Evolutionary conservation across 805 yeast genomes (phyloP).

Genomic region (Candida coquimbonensis): DNA sequence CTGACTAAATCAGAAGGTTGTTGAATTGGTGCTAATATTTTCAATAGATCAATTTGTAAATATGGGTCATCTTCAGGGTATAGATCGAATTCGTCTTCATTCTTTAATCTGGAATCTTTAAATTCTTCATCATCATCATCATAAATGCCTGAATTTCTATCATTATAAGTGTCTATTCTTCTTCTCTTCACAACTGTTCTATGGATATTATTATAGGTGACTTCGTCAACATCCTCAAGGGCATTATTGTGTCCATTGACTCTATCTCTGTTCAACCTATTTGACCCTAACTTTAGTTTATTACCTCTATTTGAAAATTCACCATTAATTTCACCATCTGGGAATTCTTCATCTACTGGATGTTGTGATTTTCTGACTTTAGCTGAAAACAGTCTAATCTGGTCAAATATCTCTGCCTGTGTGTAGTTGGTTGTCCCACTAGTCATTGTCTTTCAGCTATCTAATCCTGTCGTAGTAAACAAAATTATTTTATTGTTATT

Average conservation of each 20-base stretch:
- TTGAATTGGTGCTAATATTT: slow-evolving; percentile 67
- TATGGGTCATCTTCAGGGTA: slow-evolving; percentile 37
- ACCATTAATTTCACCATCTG: slow-evolving; percentile 21
- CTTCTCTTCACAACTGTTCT: slow-evolving; percentile 26
- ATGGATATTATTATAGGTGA: slow-evolving; percentile 26
- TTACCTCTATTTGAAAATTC: slow-evolving; percentile 48
- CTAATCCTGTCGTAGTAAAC: neutral
- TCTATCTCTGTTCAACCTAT: slow-evolving; percentile 37
- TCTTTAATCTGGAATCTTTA: slow-evolving; percentile 23
- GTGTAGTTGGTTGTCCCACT: neutral
- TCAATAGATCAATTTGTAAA: slow-evolving; percentile 42
- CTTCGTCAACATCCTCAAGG: slow-evolving; percentile 15
- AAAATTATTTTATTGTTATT: neutral
- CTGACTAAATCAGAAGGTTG: slow-evolving; percentile 74
- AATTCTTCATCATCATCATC: slow-evolving; percentile 22
- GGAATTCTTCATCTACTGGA: neutral
- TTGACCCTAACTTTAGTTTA: slow-evolving; percentile 45
- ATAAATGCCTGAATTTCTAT: slow-evolving; percentile 1
- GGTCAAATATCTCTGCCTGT: slow-evolving; percentile 2
- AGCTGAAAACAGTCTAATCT: slow-evolving; percentile 9
- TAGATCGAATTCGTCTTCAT: slow-evolving; percentile 7
- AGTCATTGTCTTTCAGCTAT: neutral
- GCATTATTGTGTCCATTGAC: slow-evolving; percentile 29
- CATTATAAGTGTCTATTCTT: slow-evolving; percentile 17
- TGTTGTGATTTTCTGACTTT: slow-evolving; percentile 9